Percentiles rank a stretch among this genome's conserved stretches.
phyloP scores from a whole-genome alignment of 2,329 filamentous ascomycete species.

The Talaromyces amestolkiae region DNA sequence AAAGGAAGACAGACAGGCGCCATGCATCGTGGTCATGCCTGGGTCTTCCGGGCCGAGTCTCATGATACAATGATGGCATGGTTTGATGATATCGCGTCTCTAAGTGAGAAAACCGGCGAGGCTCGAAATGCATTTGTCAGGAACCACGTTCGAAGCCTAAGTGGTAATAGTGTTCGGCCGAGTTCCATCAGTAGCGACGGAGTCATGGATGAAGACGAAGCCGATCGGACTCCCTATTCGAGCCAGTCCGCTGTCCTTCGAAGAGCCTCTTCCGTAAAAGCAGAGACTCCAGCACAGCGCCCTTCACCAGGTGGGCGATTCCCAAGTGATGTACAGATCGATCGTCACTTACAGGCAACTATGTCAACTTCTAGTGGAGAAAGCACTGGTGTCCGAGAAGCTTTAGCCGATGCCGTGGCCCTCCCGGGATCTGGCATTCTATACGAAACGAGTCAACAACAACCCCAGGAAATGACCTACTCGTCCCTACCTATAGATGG shows the following conservation, averaged over 20 bases:
- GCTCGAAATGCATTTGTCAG: constrained; percentile 86
- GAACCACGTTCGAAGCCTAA: constrained; percentile 74
- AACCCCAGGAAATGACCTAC: constrained; percentile 22
- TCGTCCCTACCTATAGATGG: constrained; percentile 9
- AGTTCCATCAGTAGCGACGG: constrained; percentile 71
- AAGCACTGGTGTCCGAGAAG: constrained; percentile 67
- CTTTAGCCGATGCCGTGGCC: constrained; percentile 58
- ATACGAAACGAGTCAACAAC: constrained; percentile 36
- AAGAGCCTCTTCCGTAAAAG: constrained; percentile 37
- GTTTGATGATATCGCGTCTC: constrained; percentile 86
- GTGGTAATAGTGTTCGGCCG: constrained; percentile 59
- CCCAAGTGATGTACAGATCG: constrained; percentile 87
- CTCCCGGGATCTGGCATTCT: constrained; percentile 49
- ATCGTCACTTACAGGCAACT: constrained; percentile 77
- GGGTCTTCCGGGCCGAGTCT: constrained; percentile 66
- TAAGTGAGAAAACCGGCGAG: constrained; percentile 85
- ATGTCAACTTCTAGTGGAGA: constrained; percentile 77
- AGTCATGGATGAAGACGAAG: constrained; percentile 71
- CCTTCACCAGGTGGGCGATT: constrained; percentile 94
- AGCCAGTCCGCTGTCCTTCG: constrained; percentile 49
- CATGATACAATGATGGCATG: constrained; percentile 97
- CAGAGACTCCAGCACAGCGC: constrained; percentile 56
- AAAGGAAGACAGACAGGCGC: constrained; percentile 91
- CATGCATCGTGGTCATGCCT: constrained; percentile 77
- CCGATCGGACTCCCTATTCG: constrained; percentile 64